Evolutionary conservation across 2,329 filamentous ascomycete species (phyloP).

Genomic region (Trichoderma arundinaceum): DNA sequence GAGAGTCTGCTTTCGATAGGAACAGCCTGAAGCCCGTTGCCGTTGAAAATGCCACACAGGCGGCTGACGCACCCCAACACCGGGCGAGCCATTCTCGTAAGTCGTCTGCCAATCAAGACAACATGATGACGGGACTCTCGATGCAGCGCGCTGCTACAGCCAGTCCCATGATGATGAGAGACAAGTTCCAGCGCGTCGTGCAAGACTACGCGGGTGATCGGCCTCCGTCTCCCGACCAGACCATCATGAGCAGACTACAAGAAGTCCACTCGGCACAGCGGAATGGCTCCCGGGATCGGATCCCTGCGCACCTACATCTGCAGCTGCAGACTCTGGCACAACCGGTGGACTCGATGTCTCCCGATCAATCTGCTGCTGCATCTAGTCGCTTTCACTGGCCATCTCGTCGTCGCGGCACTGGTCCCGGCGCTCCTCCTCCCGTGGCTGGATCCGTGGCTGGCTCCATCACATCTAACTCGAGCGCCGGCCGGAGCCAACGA

Average conservation of each 20-base stretch:
- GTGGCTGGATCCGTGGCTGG: slow-evolving; percentile 59
- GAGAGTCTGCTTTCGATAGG: slow-evolving; percentile 56
- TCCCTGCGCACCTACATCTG: slow-evolving; percentile 71
- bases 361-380: slow-evolving; percentile 61
- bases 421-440: slow-evolving; percentile 50
- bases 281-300: slow-evolving; percentile 77
- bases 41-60: slow-evolving; percentile 37
- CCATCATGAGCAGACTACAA: slow-evolving; percentile 65
- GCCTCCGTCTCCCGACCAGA: slow-evolving; percentile 67
- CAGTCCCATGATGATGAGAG: slow-evolving; percentile 67
- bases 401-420: slow-evolving; percentile 58
- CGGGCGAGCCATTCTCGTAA: slow-evolving; percentile 46
- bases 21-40: slow-evolving; percentile 41
- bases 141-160: slow-evolving; percentile 70
- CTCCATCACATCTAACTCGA: slow-evolving; percentile 63
- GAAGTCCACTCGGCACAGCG: slow-evolving; percentile 64
- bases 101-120: slow-evolving; percentile 47
- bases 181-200: slow-evolving; percentile 49
- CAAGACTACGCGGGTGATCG: slow-evolving; percentile 43
- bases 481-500: slow-evolving; percentile 57
- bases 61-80: slow-evolving; percentile 38
- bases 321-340: slow-evolving; percentile 65
- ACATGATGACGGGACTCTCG: slow-evolving; percentile 51
- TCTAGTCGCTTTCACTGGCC: slow-evolving; percentile 63
- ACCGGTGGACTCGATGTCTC: slow-evolving; percentile 60